These are phyloP conservation scores for Sordariomycetes sp. DNA, from an alignment of 2,329 filamentous ascomycete species.

Conservation along the genomic window DNA sequence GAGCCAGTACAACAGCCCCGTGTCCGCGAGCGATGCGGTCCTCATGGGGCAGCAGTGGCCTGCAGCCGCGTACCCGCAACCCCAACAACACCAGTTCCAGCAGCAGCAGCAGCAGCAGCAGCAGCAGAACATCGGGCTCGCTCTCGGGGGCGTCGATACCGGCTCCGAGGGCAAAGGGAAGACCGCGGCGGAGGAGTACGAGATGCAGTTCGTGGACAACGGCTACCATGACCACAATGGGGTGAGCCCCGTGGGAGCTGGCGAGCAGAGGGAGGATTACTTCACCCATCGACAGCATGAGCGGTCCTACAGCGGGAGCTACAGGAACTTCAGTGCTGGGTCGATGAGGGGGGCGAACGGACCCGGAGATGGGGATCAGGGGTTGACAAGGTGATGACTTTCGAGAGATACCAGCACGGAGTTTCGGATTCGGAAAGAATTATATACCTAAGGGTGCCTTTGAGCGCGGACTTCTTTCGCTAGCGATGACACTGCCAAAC, in stretches of 20 bases:
- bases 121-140: slow-evolving; percentile 29
- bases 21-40: slow-evolving; percentile 33
- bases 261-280: not conserved
- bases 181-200: slow-evolving; percentile 15
- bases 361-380: no score
- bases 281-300: not conserved
- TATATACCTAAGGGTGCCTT: no score
- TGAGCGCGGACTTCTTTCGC: no score
- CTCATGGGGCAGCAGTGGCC: slow-evolving; percentile 1
- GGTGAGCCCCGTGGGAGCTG: no score
- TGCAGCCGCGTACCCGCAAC: not conserved
- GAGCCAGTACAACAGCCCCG: slow-evolving; percentile 50
- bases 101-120: slow-evolving; percentile 22
- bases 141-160: slow-evolving; percentile 24
- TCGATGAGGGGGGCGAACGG: no score
- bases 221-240: no score
- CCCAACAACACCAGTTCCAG: slow-evolving; percentile 21
- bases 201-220: slow-evolving; percentile 35
- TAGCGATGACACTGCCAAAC: no score
- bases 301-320: not conserved
- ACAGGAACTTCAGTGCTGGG: slow-evolving; percentile 2
- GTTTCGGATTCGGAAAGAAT: no score
- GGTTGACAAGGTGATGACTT: no score
- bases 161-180: not conserved
- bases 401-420: no score